These are phyloP conservation scores for Erigeron canadensis DNA, from an alignment of 129 eudicot genomes.

Conservation along the genomic window DNA sequence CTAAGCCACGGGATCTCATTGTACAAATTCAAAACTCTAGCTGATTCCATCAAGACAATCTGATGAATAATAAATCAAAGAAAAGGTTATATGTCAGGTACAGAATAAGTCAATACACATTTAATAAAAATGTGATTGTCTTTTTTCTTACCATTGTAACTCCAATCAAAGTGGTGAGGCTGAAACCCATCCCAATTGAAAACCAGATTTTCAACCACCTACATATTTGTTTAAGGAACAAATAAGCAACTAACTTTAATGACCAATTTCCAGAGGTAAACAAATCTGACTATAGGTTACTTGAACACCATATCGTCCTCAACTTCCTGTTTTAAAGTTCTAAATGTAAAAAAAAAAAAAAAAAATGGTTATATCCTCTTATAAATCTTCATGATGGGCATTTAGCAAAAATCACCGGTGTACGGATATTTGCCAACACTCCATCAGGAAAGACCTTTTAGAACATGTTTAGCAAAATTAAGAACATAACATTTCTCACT, in stretches of 20 bases:
- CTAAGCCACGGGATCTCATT: constrained; percentile 31
- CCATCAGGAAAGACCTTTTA: no score
- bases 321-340: no score
- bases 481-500: no score
- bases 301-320: no score
- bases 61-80: constrained; percentile 25
- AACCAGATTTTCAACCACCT: constrained; percentile 79
- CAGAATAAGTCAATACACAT: not conserved
- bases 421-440: no score
- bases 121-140: constrained; percentile 1
- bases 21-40: constrained; percentile 36
- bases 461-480: no score
- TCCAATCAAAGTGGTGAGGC: constrained; percentile 58
- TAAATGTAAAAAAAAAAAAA: no score
- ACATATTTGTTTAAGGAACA: not conserved
- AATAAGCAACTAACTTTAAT: constrained; percentile 7
- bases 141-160: constrained; percentile 50
- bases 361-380: no score
- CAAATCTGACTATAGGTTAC: not conserved
- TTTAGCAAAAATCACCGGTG: no score
- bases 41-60: constrained; percentile 65
- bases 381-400: no score
- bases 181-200: constrained; percentile 72
- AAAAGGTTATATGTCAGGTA: not conserved
- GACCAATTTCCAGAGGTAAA: not conserved